These are phyloP conservation scores for Psilocybe azurescens DNA, from an alignment of 768 basidiomycete species.

Conservation along the genomic window DNA sequence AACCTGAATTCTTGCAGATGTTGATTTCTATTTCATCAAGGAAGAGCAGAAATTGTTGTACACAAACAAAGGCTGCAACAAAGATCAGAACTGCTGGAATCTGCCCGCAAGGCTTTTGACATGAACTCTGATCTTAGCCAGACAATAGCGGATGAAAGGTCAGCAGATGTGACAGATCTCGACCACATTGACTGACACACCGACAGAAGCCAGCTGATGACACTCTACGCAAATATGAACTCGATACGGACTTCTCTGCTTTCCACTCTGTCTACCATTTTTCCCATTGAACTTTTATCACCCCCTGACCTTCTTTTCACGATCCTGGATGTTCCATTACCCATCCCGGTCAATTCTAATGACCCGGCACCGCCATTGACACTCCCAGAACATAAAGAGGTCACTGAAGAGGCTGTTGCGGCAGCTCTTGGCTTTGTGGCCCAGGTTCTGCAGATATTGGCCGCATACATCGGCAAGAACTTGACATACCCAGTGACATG, in stretches of 20 bases:
- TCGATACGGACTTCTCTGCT: slow-evolving; percentile 68
- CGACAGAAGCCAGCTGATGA: slow-evolving; percentile 10
- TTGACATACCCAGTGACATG: slow-evolving; percentile 91
- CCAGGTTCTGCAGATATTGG: slow-evolving; percentile 82
- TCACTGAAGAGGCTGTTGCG: slow-evolving; percentile 87
- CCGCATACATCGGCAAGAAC: slow-evolving; percentile 75
- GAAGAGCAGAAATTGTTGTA: slow-evolving; percentile 33
- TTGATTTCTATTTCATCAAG: slow-evolving; percentile 23
- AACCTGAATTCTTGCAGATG: background rate
- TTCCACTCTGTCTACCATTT: slow-evolving; percentile 75
- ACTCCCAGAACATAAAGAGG: slow-evolving; percentile 64
- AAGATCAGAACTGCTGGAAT: slow-evolving; percentile 21
- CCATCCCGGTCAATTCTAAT: slow-evolving; percentile 75
- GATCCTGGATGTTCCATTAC: slow-evolving; percentile 87
- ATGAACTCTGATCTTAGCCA: slow-evolving; percentile 17
- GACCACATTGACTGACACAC: background rate
- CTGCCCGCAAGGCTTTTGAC: slow-evolving; percentile 12
- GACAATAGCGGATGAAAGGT: slow-evolving; percentile 29
- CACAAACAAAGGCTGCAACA: slow-evolving; percentile 28
- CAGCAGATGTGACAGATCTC: background rate
- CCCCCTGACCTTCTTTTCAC: slow-evolving; percentile 89
- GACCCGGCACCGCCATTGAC: slow-evolving; percentile 87
- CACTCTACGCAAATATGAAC: slow-evolving; percentile 11
- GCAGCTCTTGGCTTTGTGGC: slow-evolving; percentile 92
- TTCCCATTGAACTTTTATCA: slow-evolving; percentile 87